Evolutionary conservation across 768 basidiomycete species (phyloP), one percentile per base, ranked within the genome.

Genomic region (Amanita rubescens): DNA sequence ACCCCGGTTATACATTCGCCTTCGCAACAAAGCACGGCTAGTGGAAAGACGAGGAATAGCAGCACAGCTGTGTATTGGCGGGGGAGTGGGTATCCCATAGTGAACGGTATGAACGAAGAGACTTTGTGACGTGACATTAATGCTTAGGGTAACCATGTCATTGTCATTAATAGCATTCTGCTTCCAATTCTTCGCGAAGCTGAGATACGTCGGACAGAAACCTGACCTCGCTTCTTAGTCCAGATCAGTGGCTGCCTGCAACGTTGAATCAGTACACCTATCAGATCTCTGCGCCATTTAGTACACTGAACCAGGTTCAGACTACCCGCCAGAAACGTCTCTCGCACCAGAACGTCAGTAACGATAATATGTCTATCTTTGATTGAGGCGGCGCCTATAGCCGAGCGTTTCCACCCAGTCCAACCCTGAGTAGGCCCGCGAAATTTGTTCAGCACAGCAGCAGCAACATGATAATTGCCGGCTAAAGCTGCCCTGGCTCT

Each of bases 1-100:
- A 82, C 77, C n/a, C 67, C 74, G 15, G 68, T 65, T 53, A 83
- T 85, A 62, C 87, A 89, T 27, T 81, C 78, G 20, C 80, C 82
- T 72, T 90, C 87, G 63, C 87, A 90, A 25, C 81, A 81, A 34
- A 62, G 60, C 54, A 78, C 74, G 38, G 70, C 62, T 60, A 67
- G 61, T 42, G 75, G 71, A 59, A 66, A 5, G 12, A 30, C 20
- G 10, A 53, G 37, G 30, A 55, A 58, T 17, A 62, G 34, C 14
- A 63, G 54, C 50, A 69, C 46, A 27, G 70, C 37, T 55, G 54
- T 43, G 46, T 1, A 24, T 48, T 17, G 53, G 37, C 42, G 32
- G 17, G 43, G 10, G 14, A 27, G 3, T 19, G 42, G 52, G 24
- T 53, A 46, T 46, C 52, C 22, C 52, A 53, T 53, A 42, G 34